Base-by-base conservation (phyloP, 768 basidiomycete species). In the Serendipita indica region DNA sequence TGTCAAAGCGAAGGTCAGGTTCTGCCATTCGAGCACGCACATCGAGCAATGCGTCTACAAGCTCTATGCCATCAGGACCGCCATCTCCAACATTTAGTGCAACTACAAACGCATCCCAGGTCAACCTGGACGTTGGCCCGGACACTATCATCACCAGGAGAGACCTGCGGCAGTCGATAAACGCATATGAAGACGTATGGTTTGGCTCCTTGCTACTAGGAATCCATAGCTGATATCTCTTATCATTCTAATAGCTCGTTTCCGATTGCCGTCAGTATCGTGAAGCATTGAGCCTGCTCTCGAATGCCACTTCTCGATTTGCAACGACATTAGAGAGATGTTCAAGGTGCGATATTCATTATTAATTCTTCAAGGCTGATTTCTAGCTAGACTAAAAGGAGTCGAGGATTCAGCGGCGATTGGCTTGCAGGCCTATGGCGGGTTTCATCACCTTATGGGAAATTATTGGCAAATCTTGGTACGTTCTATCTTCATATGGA, bases 381-480 rank as follows among this genome's bases (percentile, higher is more conserved):
- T 22, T n/a, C 12, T 27, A 16, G 12, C 22, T 27, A 88, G 86
- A 25, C 69, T 89, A 64, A 89, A 88, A 64, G 86, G 88, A 3
- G 84, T 86, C 20, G 75, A 78, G 32, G 87, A 89, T 66, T 87
- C 90, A 67, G 73, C 86, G 25, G 86, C 86, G 10, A 84, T 86
- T 22, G 77, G 87, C 60, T 72, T 94, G 43, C 87, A 90, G 66
- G 90, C 88, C 28, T 82, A 87, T 27, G 83, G 86, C 18, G 92
- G 93, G 3, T 72, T 97, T 41, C 89, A 94, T 69, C 87, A 93
- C 69, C 78, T 97, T 63, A 83, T 94, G 64, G 83, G 85, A 54
- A 94, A 93, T 68, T 89, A 93, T 63, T 91, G 88, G 79, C 89
- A 91, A 69, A 81, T 97, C 60, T 73, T 97, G 67, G 89, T 90